Percentiles rank a stretch among this genome's conserved stretches.
phyloP scores from a whole-genome alignment of 768 basidiomycete genomes.

The Kwoniella shandongensis region DNA sequence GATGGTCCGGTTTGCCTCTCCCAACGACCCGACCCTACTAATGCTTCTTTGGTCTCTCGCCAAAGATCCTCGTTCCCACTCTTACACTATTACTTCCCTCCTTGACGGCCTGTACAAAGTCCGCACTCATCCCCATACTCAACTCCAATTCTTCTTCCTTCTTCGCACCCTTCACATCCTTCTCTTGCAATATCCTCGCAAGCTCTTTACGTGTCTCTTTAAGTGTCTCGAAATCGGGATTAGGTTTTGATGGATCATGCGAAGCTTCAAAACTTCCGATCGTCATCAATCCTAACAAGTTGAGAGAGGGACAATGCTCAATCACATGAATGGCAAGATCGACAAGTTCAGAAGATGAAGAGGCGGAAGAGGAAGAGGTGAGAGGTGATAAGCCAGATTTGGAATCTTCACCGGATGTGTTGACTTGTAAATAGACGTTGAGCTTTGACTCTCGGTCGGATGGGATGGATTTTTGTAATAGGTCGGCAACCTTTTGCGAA shows the following conservation, averaged over 20 bases:
- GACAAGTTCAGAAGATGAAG: slow-evolving; percentile 58
- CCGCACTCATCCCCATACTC: slow-evolving; percentile 93
- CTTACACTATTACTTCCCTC: slow-evolving; percentile 84
- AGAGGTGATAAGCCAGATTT: slow-evolving; percentile 83
- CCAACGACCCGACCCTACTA: neutral
- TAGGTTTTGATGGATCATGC: slow-evolving; percentile 58
- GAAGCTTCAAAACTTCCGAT: slow-evolving; percentile 83
- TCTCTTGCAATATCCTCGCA: slow-evolving; percentile 23
- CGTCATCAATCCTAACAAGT: slow-evolving; percentile 88
- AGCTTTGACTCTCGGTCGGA: slow-evolving; percentile 63
- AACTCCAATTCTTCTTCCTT: slow-evolving; percentile 51
- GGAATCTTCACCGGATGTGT: slow-evolving; percentile 86
- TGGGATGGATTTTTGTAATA: slow-evolving; percentile 69
- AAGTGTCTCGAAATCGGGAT: slow-evolving; percentile 74
- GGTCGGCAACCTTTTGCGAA: slow-evolving; percentile 74
- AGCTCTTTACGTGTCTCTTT: slow-evolving; percentile 66
- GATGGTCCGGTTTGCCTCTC: neutral
- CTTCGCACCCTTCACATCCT: slow-evolving; percentile 20
- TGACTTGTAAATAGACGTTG: slow-evolving; percentile 85
- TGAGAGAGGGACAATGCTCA: slow-evolving; percentile 68
- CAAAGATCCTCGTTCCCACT: slow-evolving; percentile 89
- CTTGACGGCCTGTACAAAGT: slow-evolving; percentile 81
- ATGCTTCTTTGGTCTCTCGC: slow-evolving; percentile 63
- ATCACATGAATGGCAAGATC: slow-evolving; percentile 72
- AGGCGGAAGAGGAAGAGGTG: slow-evolving; percentile 8